Evolutionary conservation across 805 yeast genomes (phyloP).

Genomic region (Candida xiaguanensis): DNA sequence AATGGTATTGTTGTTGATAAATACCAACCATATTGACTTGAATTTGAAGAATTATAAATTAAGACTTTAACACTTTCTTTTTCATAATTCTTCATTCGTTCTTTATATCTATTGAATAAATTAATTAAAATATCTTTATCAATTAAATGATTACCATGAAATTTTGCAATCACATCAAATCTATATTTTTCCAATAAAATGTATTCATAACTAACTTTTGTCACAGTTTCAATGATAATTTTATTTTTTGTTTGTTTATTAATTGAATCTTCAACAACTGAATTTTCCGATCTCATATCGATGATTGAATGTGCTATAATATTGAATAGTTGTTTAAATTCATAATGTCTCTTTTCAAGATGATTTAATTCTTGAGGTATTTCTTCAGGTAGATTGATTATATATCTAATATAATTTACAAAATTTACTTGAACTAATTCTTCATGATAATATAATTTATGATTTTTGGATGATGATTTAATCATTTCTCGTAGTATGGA

Average conservation of each 20-base stretch:
- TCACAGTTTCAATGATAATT: constrained; percentile 26
- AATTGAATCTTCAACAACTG: constrained; percentile 15
- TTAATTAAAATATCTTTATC: constrained; percentile 20
- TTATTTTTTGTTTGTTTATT: constrained; percentile 11
- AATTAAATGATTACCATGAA: constrained; percentile 29
- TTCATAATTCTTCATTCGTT: constrained; percentile 12
- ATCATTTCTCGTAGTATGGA: constrained; percentile 24
- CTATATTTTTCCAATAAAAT: constrained; percentile 36
- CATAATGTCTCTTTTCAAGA: constrained; percentile 23
- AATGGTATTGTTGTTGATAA: constrained; percentile 35
- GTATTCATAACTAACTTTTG: constrained; percentile 36
- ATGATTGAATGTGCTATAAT: constrained; percentile 25
- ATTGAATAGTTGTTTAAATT: constrained; percentile 23
- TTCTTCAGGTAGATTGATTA: constrained; percentile 28
- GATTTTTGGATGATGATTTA: constrained; percentile 8
- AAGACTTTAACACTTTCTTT: constrained; percentile 28
- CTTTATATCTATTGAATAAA: constrained; percentile 21
- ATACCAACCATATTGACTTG: constrained; percentile 37
- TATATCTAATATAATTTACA: constrained; percentile 32
- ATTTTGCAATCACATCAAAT: constrained; percentile 32
- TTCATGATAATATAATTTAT: constrained; percentile 19
- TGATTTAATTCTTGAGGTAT: constrained; percentile 17
- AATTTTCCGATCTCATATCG: constrained; percentile 24
- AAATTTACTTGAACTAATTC: constrained; percentile 38
- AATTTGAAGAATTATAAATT: constrained; percentile 28